Base-by-base conservation (phyloP, 257 asterid species). In the Verbascum thapsus region DNA sequence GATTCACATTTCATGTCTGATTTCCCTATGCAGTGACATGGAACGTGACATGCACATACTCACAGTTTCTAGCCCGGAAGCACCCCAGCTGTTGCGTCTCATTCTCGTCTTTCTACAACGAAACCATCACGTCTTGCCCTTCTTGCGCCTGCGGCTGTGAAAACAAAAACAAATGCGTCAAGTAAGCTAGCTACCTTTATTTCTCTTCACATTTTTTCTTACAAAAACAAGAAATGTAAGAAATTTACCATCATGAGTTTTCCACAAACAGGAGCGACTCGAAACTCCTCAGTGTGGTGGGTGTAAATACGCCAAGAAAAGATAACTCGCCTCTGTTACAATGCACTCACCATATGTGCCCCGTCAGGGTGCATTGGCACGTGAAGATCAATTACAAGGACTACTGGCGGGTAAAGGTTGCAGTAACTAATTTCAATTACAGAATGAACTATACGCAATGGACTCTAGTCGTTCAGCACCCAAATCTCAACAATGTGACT, bases 271-370 rank as follows among this genome's bases (percentile, higher is more conserved):
- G 95, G 83, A 77, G 89, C 9, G 89, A 86, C 35, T 86, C 97
- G 3, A 86, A 89, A 51, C 90, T 88, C 69, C 82, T 76, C 2
- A 85, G 81, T 17, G 80, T 60, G 68, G 84, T 79, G 61, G 97
- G 97, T 12, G 35, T 88, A 68, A 88, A 88, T 67, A 88, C 96
- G 10, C 96, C 96, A 0, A 69, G 79, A 69, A 88, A 86, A 73
- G 96, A 88, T 44, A 81, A 75, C 38, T 6, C 82, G 0, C 94
- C 98, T 0, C 69, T 85, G 19, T 8, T 91, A 10, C 98, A 86
- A 58, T 91, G 98, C 74, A 90, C 97, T 2, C 91, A 79, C 82
- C 97, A 90, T 38, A 87, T 90, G 97, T 87, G 97, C 82, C 96
- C 97, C 3, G 63, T 90, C 6, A 83, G 97, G 17, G 89, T 90